Percentiles rank a stretch among this genome's conserved stretches.
Evolutionary conservation across 1,284 basidiomycete genomes (phyloP).

Genomic region (Apiotrichum veenhuisii): DNA sequence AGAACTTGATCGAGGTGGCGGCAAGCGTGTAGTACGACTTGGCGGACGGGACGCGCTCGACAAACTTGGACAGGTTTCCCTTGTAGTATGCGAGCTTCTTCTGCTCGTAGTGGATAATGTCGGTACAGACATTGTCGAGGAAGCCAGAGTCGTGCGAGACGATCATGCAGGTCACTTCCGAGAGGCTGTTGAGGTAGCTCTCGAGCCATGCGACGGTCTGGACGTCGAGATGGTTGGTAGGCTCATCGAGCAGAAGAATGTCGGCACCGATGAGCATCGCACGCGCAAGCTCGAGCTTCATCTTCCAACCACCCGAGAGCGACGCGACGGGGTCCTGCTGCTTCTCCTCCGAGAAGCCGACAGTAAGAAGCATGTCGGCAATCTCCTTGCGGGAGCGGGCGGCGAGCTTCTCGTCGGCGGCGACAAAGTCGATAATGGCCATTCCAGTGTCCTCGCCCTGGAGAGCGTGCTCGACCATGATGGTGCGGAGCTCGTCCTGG

Average conservation of each 20-base stretch:
- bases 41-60: constrained; percentile 86
- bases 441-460: constrained; percentile 84
- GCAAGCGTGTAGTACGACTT: constrained; percentile 97
- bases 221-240: constrained; percentile 67
- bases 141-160: constrained; percentile 98
- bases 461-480: constrained; percentile 95
- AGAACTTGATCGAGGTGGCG: constrained; percentile 90
- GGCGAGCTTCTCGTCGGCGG: constrained; percentile 57
- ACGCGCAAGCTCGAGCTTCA: constrained; percentile 82
- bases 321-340: constrained; percentile 83
- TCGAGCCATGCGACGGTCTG: constrained; percentile 91
- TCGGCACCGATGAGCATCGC: constrained; percentile 98
- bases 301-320: constrained; percentile 98
- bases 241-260: constrained; percentile 66
- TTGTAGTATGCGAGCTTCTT: constrained; percentile 97
- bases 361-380: constrained; percentile 70
- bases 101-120: constrained; percentile 93
- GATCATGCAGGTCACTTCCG: constrained; percentile 84
- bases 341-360: constrained; percentile 85
- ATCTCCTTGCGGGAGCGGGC: constrained; percentile 65
- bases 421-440: constrained; percentile 83
- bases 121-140: constrained; percentile 93
- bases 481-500: constrained; percentile 74
- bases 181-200: constrained; percentile 76
- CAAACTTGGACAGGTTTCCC: constrained; percentile 90